phyloP scores from a whole-genome alignment of 139 green algal genomes.

The Microglena sp. region DNA sequence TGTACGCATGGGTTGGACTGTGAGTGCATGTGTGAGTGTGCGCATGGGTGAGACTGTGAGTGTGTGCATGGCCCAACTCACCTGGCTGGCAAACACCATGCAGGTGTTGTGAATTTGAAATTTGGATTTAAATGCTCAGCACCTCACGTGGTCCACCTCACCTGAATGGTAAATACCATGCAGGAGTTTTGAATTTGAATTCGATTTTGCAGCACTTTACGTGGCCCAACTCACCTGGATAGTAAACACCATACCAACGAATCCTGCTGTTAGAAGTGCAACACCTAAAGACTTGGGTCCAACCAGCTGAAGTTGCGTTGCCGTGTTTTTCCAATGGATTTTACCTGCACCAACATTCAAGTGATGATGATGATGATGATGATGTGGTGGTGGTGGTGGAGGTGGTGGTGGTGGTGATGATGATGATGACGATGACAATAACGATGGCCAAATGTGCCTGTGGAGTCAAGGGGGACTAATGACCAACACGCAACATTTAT shows the following conservation, averaged over 20 bases:
- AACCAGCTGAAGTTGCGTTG: conserved; percentile 87
- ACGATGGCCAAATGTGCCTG: neutral
- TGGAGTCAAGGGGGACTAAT: no score
- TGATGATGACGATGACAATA: neutral
- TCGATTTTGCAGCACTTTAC: neutral
- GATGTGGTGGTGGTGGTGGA: neutral
- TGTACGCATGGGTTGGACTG: no score
- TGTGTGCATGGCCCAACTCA: no score
- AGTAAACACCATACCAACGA: conserved; percentile 99
- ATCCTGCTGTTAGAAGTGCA: conserved; percentile 83
- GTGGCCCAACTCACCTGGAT: conserved; percentile 70
- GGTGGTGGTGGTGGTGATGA: neutral
- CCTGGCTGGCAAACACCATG: neutral
- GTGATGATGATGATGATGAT: neutral
- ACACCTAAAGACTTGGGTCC: conserved; percentile 89
- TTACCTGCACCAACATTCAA: conserved; percentile 46
- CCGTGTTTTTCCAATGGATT: conserved; percentile 78
- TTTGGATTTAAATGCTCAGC: neutral
- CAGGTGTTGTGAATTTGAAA: neutral
- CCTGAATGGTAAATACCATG: neutral
- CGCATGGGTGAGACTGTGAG: no score
- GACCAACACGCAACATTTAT: no score
- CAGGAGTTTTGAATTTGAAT: neutral
- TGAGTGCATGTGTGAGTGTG: no score
- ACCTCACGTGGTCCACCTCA: no score